phyloP scores from a whole-genome alignment of 1,284 basidiomycete species.

The Xerocomus nothofagi region DNA sequence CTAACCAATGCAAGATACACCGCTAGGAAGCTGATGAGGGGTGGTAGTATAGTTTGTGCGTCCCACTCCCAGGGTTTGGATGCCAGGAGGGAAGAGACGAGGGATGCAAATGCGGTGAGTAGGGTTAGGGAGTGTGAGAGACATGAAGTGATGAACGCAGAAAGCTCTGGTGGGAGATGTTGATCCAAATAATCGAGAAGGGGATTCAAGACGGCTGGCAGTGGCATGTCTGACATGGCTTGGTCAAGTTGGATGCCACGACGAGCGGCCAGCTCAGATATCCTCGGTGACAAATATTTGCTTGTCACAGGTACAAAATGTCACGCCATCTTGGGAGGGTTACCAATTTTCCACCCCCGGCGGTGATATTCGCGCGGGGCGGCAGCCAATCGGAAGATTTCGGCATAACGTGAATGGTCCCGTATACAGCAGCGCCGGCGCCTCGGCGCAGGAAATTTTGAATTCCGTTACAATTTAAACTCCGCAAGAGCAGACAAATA shows the following conservation, averaged over 20 bases:
- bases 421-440: constrained; percentile 11
- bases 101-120: constrained; percentile 46
- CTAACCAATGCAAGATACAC: constrained; percentile 73
- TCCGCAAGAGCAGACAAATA: constrained; percentile 32
- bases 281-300: constrained; percentile 2
- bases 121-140: constrained; percentile 56
- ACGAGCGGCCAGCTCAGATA: constrained; percentile 5
- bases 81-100: constrained; percentile 48
- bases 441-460: constrained; percentile 17
- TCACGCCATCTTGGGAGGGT: constrained; percentile 11
- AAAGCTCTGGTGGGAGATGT: constrained; percentile 55
- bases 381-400: constrained; percentile 30
- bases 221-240: constrained; percentile 29
- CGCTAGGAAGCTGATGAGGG: constrained; percentile 66
- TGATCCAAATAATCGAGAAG: constrained; percentile 55
- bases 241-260: constrained; percentile 20
- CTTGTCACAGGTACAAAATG: constrained; percentile 14
- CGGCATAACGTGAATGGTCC: constrained; percentile 14
- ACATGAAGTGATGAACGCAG: constrained; percentile 49
- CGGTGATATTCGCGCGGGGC: constrained; percentile 1
- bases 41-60: constrained; percentile 64
- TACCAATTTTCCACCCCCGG: constrained; percentile 14
- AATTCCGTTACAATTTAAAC: constrained; percentile 17
- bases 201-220: constrained; percentile 46
- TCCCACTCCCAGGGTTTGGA: constrained; percentile 62